A percentile compares a stretch with the other conserved stretches of the same genome.
Evolutionary conservation across 2,329 filamentous ascomycete genomes (phyloP).

Genomic region (Calonectria naviculata): DNA sequence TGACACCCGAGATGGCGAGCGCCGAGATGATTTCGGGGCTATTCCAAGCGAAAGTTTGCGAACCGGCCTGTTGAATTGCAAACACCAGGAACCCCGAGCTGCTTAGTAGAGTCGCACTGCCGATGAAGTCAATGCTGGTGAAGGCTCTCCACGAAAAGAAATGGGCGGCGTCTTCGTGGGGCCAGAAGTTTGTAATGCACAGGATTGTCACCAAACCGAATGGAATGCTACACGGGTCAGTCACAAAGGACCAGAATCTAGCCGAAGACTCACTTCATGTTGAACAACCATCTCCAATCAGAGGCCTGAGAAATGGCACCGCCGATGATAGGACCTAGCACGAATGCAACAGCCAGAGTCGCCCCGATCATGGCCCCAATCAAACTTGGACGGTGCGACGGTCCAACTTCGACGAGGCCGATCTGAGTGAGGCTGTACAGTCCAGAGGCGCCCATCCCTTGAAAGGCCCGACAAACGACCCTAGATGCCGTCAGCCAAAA

Average conservation of each 20-base stretch:
- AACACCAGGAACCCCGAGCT: constrained; percentile 67
- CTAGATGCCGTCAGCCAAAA: constrained; percentile 48
- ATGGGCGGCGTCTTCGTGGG: constrained; percentile 47
- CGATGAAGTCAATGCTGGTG: constrained; percentile 63
- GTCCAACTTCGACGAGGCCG: constrained; percentile 66
- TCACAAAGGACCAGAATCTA: background rate
- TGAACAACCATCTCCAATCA: constrained; percentile 70
- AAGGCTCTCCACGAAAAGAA: constrained; percentile 56
- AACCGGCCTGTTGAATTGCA: constrained; percentile 67
- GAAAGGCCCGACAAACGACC: constrained; percentile 68
- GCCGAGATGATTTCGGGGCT: constrained; percentile 62
- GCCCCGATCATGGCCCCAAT: constrained; percentile 66
- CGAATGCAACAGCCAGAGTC: constrained; percentile 67
- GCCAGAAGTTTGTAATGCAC: constrained; percentile 60
- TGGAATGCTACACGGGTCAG: constrained; percentile 55
- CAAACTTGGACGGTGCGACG: constrained; percentile 61
- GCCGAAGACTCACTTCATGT: constrained; percentile 63
- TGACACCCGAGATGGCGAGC: constrained; percentile 58
- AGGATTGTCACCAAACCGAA: constrained; percentile 59
- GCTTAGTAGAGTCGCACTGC: constrained; percentile 60
- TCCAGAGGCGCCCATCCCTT: constrained; percentile 71
- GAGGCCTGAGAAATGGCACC: constrained; percentile 64
- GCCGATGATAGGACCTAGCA: constrained; percentile 68
- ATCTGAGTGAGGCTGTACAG: constrained; percentile 71
- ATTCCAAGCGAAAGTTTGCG: constrained; percentile 62